These are phyloP conservation scores for Emergomyces pasteurianus DNA, from an alignment of 2,329 filamentous ascomycete genomes.

Conservation along the genomic window DNA sequence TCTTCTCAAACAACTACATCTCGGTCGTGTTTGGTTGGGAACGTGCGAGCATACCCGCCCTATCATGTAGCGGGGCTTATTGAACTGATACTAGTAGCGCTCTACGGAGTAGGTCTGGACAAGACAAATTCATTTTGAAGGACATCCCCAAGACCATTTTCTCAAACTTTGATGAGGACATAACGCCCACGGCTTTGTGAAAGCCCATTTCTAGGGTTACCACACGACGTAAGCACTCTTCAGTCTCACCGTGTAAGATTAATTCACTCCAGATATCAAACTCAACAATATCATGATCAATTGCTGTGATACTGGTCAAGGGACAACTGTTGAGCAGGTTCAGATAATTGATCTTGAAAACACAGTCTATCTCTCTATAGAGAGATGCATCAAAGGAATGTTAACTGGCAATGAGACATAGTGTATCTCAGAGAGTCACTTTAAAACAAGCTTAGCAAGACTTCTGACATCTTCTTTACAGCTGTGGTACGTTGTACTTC, in stretches of 20 bases:
- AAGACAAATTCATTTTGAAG: constrained; percentile 16
- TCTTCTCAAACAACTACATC: constrained; percentile 18
- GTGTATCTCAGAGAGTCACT: constrained; percentile 24
- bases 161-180: constrained; percentile 12
- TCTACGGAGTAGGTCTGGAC: constrained; percentile 14
- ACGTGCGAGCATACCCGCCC: constrained; percentile 12
- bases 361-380: constrained; percentile 24
- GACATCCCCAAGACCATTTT: constrained; percentile 17
- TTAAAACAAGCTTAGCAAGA: constrained; percentile 16
- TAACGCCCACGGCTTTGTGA: constrained; percentile 17
- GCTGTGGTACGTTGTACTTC: constrained; percentile 15
- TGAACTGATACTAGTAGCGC: constrained; percentile 5
- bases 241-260: background rate
- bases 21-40: constrained; percentile 23
- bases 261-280: constrained; percentile 22
- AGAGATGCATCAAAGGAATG: constrained; percentile 17
- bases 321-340: constrained; percentile 13
- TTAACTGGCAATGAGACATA: constrained; percentile 22
- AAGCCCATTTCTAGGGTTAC: constrained; percentile 26
- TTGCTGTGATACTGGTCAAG: constrained; percentile 14
- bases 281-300: constrained; percentile 27
- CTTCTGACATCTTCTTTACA: constrained; percentile 25
- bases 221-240: constrained; percentile 23
- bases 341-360: constrained; percentile 22
- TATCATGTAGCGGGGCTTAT: constrained; percentile 1